Evolutionary conservation across 2,329 filamentous ascomycete species (phyloP).

Genomic region (Akanthomyces dipterigenus): DNA sequence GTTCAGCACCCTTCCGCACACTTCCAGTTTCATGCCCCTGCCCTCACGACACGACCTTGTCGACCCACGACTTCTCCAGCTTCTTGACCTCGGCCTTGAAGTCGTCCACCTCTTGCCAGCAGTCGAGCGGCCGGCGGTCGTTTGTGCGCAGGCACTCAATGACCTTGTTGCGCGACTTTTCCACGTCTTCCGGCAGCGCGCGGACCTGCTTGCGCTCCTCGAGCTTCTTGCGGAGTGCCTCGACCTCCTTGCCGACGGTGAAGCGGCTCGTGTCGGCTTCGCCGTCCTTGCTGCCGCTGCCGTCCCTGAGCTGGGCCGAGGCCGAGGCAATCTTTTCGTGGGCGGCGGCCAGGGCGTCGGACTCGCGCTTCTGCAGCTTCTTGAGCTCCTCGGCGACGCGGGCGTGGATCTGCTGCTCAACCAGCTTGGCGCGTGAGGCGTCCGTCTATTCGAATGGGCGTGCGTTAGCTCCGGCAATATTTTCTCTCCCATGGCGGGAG

Average conservation of each 20-base stretch:
- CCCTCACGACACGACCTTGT: constrained; percentile 59
- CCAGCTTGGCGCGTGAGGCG: constrained; percentile 71
- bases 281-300: constrained; percentile 32
- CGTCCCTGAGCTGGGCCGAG: constrained; percentile 42
- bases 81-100: constrained; percentile 86
- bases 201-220: constrained; percentile 58
- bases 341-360: constrained; percentile 60
- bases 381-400: constrained; percentile 82
- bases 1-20: constrained; percentile 3
- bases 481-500: background rate
- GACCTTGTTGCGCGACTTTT: constrained; percentile 68
- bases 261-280: constrained; percentile 33
- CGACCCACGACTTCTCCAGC: constrained; percentile 82
- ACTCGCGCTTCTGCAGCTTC: constrained; percentile 65
- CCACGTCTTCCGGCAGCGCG: constrained; percentile 63
- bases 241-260: constrained; percentile 53
- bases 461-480: background rate
- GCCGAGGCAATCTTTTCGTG: constrained; percentile 60
- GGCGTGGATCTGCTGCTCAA: constrained; percentile 82
- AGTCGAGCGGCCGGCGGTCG: constrained; percentile 84
- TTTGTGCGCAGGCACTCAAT: constrained; percentile 76
- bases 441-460: constrained; percentile 59
- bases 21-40: background rate
- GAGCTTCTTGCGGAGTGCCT: constrained; percentile 51
- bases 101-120: constrained; percentile 84